Base-by-base conservation (phyloP, 2,329 filamentous ascomycete genomes). In the Trichoderma lentiforme region DNA sequence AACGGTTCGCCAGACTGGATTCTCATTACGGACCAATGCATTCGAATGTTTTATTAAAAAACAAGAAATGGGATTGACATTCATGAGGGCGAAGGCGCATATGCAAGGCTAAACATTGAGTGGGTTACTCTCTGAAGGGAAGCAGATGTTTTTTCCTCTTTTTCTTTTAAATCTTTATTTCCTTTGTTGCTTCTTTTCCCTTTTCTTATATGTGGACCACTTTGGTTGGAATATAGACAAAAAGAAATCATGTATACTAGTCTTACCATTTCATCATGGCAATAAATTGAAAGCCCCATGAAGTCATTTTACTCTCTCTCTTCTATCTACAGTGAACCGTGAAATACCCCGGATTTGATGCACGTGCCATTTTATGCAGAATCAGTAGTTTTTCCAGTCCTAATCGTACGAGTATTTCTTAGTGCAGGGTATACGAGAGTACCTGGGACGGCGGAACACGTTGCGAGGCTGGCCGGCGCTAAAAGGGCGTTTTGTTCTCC, bases 1-100 rank as follows among this genome's bases (percentile, higher is more conserved):
- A 67, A 47, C 24, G 65, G 66, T 69, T 57, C 66, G 30, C 56
- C 34, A 69, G 66, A 69, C 56, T 69, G 66, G 56, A 61, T 68
- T 39, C 57, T 43, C 26, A 58, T 30, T 26, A 64, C 62, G 65
- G 65, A 47, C 65, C 53, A 58, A 43, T 68, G 53, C 56, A 32
- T 67, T 67, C 47, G n/a, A 12, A 39, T 11, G 18, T 34, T 15
- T 39, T 39, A 18, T 6, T 15, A 39, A 28, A 43, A 28, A 63
- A 43, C 15, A 39, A 26, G 63, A 56, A 34, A 26, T 36, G 61
- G 56, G 36, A 47, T 60, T 61, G 39, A 24, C 32, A 51, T 47
- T 69, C 26, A 61, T 69, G 66, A 69, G 56, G 66, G 39, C 53
- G 47, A 24, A 32, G 66, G 66, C 66, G 66, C 53, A 69, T 8